phyloP scores from a whole-genome alignment of 208 protist genomes.

The Paratrypanosoma confusum region DNA sequence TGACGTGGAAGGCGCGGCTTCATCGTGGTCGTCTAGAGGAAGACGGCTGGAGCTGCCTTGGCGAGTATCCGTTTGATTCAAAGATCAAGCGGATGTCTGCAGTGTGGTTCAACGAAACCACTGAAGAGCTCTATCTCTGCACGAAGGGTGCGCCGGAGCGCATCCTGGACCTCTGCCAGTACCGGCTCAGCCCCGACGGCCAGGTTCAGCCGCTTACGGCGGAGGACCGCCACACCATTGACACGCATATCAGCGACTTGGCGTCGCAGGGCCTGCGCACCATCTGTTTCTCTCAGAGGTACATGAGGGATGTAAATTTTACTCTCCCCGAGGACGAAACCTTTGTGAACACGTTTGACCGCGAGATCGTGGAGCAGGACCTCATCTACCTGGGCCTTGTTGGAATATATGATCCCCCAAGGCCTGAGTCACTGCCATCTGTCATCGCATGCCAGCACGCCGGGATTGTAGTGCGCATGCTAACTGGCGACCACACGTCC shows the following conservation, averaged over 20 bases:
- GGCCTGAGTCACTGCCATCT: conserved; percentile 70
- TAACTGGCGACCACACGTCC: conserved; percentile 83
- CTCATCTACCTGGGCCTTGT: conserved; percentile 83
- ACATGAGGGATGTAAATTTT: conserved; percentile 18
- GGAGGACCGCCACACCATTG: conserved; percentile 23
- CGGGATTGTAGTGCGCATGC: conserved; percentile 83
- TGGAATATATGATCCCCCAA: conserved; percentile 87
- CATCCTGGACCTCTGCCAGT: conserved; percentile 62
- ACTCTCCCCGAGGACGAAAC: conserved; percentile 23
- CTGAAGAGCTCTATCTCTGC: conserved; percentile 54
- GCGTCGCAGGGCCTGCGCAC: conserved; percentile 49
- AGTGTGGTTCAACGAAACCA: conserved; percentile 51
- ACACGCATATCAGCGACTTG: conserved; percentile 44
- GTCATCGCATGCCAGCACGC: conserved; percentile 82
- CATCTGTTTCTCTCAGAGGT: conserved; percentile 55
- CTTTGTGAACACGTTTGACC: conserved; percentile 38
- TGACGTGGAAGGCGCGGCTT: conserved; percentile 76
- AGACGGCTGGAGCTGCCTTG: conserved; percentile 66
- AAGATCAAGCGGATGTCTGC: conserved; percentile 84
- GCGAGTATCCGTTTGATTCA: conserved; percentile 83
- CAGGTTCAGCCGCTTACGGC: conserved; percentile 17
- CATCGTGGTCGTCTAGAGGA: conserved; percentile 50
- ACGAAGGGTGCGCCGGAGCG: conserved; percentile 85
- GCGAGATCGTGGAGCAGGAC: conserved; percentile 71
- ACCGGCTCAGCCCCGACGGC: conserved; percentile 25